Percentiles rank a stretch among this genome's conserved stretches.
phyloP scores from a whole-genome alignment of 2,329 filamentous ascomycete genomes.

The Stylonectria norvegica region DNA sequence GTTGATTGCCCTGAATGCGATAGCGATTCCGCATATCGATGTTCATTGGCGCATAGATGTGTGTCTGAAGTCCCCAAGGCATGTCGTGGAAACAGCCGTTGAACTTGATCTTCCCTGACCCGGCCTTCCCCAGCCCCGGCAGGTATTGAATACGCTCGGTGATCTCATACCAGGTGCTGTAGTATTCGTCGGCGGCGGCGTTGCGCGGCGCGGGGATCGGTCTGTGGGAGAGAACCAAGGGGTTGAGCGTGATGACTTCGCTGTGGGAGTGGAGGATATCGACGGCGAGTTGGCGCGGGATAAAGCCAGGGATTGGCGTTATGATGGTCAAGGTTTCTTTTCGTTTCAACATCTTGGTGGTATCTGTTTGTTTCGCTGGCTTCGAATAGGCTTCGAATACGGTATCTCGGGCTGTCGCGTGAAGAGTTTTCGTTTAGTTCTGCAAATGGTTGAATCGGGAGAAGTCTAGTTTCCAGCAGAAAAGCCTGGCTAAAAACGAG shows the following conservation, averaged over 20 bases:
- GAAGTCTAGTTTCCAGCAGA: too few species aligned
- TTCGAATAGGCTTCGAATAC: too few species aligned
- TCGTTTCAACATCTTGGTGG: conserved; percentile 51
- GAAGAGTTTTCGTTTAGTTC: too few species aligned
- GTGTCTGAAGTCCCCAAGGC: conserved; percentile 68
- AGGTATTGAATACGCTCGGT: conserved; percentile 65
- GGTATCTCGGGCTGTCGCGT: too few species aligned
- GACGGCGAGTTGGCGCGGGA: conserved; percentile 68
- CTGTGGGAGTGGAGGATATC: conserved; percentile 69
- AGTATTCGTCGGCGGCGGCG: conserved; percentile 67
- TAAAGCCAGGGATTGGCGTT: conserved; percentile 66
- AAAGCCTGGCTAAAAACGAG: too few species aligned
- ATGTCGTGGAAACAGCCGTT: conserved; percentile 70
- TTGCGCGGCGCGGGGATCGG: conserved; percentile 64
- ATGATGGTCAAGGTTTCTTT: conserved; percentile 66
- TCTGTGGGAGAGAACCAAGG: conserved; percentile 62
- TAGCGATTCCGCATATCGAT: conserved; percentile 67
- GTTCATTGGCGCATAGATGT: conserved; percentile 66
- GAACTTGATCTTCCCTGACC: conserved; percentile 64
- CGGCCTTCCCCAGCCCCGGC: conserved; percentile 62
- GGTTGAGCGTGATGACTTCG: conserved; percentile 69
- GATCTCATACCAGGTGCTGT: conserved; percentile 73
- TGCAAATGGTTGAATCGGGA: too few species aligned
- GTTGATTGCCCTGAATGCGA: conserved; percentile 65
- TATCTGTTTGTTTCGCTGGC: background rate